phyloP scores from a whole-genome alignment of 768 basidiomycete genomes.

The Leccinum ochraceum region DNA sequence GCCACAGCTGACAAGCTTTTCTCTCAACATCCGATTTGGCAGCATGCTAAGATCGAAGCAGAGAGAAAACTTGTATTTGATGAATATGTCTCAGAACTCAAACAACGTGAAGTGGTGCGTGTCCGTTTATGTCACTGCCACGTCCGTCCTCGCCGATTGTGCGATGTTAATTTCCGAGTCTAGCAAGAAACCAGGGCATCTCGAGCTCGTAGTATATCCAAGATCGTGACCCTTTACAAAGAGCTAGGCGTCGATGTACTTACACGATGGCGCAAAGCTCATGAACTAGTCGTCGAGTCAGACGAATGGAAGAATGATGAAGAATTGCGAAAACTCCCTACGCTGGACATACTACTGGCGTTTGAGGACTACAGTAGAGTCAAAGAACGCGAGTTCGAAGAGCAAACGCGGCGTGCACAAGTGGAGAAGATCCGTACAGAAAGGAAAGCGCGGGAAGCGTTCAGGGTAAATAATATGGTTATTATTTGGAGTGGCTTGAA shows the following conservation, averaged over 20 bases:
- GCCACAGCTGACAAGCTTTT: slow-evolving; percentile 86
- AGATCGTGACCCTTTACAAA: slow-evolving; percentile 84
- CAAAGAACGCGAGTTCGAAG: slow-evolving; percentile 89
- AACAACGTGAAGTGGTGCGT: slow-evolving; percentile 86
- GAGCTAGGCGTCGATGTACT: slow-evolving; percentile 86
- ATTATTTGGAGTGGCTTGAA: not conserved
- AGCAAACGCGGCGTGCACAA: slow-evolving; percentile 74
- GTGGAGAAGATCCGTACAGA: slow-evolving; percentile 85
- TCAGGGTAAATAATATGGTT: slow-evolving; percentile 56
- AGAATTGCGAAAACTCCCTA: slow-evolving; percentile 81
- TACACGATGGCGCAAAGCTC: slow-evolving; percentile 91
- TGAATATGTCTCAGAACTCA: slow-evolving; percentile 86
- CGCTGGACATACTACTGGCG: slow-evolving; percentile 86
- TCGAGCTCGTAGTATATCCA: slow-evolving; percentile 76
- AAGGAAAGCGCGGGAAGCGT: slow-evolving; percentile 88
- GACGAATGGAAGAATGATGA: slow-evolving; percentile 76
- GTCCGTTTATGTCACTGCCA: not conserved
- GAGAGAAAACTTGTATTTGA: slow-evolving; percentile 90
- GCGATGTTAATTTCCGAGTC: slow-evolving; percentile 6
- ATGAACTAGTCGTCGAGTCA: slow-evolving; percentile 72
- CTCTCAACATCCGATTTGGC: slow-evolving; percentile 88
- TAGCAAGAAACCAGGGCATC: slow-evolving; percentile 81
- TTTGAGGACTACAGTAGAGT: slow-evolving; percentile 94
- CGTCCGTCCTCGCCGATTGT: slow-evolving; percentile 8
- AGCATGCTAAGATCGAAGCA: slow-evolving; percentile 78